Conservation (phyloP, 2,329 filamentous ascomycete species). For the Diaporthe vexans region DNA sequence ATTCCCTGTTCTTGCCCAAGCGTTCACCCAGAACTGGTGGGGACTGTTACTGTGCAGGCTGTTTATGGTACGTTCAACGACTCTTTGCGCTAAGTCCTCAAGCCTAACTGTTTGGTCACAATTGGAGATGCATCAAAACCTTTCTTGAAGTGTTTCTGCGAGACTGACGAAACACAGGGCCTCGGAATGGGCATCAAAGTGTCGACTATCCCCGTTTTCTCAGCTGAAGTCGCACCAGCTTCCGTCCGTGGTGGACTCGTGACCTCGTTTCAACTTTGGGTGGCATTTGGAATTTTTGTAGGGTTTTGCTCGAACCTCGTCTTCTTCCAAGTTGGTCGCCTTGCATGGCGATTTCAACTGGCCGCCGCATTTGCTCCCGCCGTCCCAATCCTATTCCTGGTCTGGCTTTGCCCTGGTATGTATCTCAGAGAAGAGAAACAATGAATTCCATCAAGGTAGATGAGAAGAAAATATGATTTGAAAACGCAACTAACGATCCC, state of each 20-base stretch:
- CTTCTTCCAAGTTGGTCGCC: conserved; percentile 63
- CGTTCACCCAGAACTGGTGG: conserved; percentile 64
- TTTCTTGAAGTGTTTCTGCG: no score
- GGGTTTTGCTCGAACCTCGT: conserved; percentile 70
- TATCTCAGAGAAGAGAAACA: neutral
- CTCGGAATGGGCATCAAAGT: conserved; percentile 33
- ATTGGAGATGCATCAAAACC: conserved; percentile 65
- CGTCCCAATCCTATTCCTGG: conserved; percentile 63
- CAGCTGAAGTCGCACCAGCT: conserved; percentile 31
- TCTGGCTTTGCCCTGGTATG: conserved; percentile 57
- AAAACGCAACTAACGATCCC: neutral
- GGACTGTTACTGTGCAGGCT: conserved; percentile 63
- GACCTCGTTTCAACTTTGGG: conserved; percentile 50
- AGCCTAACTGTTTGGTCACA: conserved; percentile 67
- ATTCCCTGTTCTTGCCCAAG: conserved; percentile 67
- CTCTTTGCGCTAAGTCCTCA: conserved; percentile 52
- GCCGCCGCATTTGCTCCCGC: conserved; percentile 74
- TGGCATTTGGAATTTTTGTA: conserved; percentile 48
- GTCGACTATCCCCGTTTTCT: conserved; percentile 28
- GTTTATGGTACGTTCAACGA: conserved; percentile 44
- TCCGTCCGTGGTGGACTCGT: conserved; percentile 33
- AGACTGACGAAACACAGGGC: no score
- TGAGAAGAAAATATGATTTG: no score
- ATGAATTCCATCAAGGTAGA: no score
- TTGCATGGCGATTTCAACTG: conserved; percentile 74